Evolutionary conservation across 768 basidiomycete genomes (phyloP).

Genomic region (Russula virescens): DNA sequence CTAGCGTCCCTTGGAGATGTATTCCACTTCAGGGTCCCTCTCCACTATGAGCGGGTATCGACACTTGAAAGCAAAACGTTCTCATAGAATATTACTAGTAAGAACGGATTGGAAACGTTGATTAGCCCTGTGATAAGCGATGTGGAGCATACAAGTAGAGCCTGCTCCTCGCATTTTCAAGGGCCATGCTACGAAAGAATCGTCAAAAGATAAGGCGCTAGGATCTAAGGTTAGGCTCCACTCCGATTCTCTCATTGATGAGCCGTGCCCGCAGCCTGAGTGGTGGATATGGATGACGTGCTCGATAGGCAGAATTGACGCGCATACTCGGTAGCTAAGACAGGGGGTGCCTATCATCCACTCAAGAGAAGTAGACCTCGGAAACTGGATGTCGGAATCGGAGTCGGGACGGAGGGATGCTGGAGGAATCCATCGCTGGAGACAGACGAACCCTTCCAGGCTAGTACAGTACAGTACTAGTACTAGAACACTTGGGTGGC

Average conservation of each 20-base stretch:
- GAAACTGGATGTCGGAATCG: background rate
- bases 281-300: background rate
- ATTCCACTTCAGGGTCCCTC: background rate
- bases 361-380: background rate
- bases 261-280: background rate
- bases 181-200: background rate
- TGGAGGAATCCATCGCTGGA: no score
- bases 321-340: background rate
- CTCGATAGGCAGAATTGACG: background rate
- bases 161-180: background rate
- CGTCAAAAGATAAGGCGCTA: background rate
- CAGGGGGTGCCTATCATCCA: background rate
- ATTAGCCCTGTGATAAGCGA: background rate
- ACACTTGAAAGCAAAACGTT: background rate
- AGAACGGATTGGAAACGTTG: background rate
- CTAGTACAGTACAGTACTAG: no score
- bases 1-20: background rate
- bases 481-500: no score
- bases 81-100: no score
- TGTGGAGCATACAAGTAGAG: background rate
- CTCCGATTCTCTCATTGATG: background rate
- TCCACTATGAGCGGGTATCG: background rate
- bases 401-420: no score
- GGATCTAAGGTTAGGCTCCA: background rate
- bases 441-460: no score